Base-by-base conservation (phyloP, 2,329 filamentous ascomycete species). In the Clonostachys chloroleuca region DNA sequence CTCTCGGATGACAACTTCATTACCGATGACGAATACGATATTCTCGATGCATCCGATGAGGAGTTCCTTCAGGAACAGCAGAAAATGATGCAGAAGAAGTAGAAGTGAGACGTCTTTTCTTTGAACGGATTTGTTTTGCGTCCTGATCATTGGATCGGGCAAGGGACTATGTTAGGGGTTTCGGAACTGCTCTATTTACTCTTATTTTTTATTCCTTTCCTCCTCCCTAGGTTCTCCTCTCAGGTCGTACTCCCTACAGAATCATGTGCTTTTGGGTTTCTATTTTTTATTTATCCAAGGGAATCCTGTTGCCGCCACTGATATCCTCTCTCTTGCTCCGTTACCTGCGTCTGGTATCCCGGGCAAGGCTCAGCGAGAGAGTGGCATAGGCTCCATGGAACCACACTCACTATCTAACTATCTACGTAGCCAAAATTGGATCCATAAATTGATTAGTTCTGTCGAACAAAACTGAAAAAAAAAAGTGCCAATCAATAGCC, bases 21-120 rank as follows among this genome's bases (percentile, higher is more conserved):
- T 75, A 97, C 94, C 1, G 94, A 99, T 54, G 94, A 97, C 66
- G 94, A 99, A 70, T 99, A 97, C 65, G 94, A 99, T 60, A 92
- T 97, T 54, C 82, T 97, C 42, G 91, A 96, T 70, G 92, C 91
- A 40, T 95, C 89, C 49, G 92, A 97, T 56, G 89, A 95, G 65
- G 92, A 97, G 64, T 86, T 80, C 55, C 65, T 82, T 45, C 76
- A 77, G 51, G 81, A 81, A 36, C 37, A 46, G 44, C 37, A 33
- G 12, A 46, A 46, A 30, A 30, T 9, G 24, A 30, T 30, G 24
- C 24, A 9, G 24, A 30, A 30, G 24, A 30, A 30, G 24, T 30
- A 30, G 24, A 30, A 30, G 24, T 10, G 9, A 30, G 24, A 30
- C 3, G 24, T 30, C 24, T 30, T 30, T 30, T 30, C 24, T 30